Percentiles rank a stretch among this genome's conserved stretches.
Conservation (phyloP, 306 rosid genomes). For the Fragaria iinumae region DNA sequence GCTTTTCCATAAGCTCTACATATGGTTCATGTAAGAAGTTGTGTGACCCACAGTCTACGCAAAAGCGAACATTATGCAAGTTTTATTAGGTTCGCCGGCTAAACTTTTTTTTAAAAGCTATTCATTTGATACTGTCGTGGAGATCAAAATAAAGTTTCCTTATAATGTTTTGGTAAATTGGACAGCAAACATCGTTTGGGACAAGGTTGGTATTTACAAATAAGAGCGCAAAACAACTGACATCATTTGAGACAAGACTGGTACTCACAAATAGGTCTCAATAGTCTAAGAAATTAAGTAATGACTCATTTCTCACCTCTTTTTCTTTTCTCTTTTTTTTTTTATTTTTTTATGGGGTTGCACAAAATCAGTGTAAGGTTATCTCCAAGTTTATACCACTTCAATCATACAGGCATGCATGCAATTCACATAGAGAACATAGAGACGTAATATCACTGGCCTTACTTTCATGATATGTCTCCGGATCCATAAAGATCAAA, state of each 20-base stretch:
- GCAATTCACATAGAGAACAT: no score
- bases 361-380: no score
- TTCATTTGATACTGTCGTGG: not conserved
- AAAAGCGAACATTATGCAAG: not conserved
- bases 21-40: not conserved
- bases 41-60: not conserved
- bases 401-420: no score
- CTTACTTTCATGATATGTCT: not conserved
- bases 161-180: not conserved
- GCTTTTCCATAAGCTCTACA: not conserved
- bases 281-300: no score
- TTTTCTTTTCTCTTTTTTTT: no score
- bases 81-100: not conserved
- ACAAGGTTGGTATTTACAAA: not conserved
- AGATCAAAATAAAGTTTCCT: not conserved
- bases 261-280: no score
- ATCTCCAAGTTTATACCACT: no score
- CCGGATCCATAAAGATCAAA: not conserved
- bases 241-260: no score
- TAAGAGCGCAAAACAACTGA: no score
- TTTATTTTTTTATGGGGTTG: no score
- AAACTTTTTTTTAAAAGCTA: not conserved
- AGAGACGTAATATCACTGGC: not conserved
- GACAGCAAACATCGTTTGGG: not conserved
- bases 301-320: no score